Evolutionary conservation across 2,329 filamentous ascomycete species (phyloP).

Genomic region (Claviceps sp.): DNA sequence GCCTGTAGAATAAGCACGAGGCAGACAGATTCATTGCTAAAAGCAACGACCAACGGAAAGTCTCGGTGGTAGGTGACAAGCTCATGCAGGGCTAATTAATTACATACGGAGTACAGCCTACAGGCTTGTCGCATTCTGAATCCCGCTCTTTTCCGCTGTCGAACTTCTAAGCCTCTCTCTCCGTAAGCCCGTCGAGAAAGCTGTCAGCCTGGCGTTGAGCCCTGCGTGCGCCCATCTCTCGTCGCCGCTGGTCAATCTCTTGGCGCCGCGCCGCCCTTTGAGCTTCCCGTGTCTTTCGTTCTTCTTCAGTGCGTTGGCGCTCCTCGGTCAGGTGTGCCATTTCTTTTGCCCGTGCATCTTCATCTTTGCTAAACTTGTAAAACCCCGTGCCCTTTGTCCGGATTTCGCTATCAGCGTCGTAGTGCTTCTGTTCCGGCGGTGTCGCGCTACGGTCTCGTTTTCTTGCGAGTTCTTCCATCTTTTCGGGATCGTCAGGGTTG

Average conservation of each 20-base stretch:
- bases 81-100: background rate
- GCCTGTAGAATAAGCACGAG: background rate
- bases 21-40: background rate
- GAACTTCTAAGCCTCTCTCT: constrained; percentile 1
- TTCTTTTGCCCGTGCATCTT: constrained; percentile 49
- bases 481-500: constrained; percentile 53
- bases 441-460: constrained; percentile 70
- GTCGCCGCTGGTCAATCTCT: constrained; percentile 51
- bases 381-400: constrained; percentile 83
- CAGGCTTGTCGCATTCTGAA: background rate
- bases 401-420: constrained; percentile 73
- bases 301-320: constrained; percentile 53
- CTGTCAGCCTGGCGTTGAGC: constrained; percentile 57
- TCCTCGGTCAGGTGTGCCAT: constrained; percentile 62
- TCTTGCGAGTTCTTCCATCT: constrained; percentile 66
- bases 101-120: too few species aligned
- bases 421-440: constrained; percentile 69
- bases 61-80: background rate
- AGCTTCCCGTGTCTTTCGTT: constrained; percentile 40
- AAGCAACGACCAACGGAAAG: background rate
- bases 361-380: constrained; percentile 74
- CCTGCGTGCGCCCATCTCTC: constrained; percentile 45
- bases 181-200: constrained; percentile 49
- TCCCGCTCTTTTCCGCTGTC: background rate
- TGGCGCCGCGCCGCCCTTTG: constrained; percentile 43